Conservation (phyloP, 2,329 filamentous ascomycete genomes). For the Alternaria tenuissima region DNA sequence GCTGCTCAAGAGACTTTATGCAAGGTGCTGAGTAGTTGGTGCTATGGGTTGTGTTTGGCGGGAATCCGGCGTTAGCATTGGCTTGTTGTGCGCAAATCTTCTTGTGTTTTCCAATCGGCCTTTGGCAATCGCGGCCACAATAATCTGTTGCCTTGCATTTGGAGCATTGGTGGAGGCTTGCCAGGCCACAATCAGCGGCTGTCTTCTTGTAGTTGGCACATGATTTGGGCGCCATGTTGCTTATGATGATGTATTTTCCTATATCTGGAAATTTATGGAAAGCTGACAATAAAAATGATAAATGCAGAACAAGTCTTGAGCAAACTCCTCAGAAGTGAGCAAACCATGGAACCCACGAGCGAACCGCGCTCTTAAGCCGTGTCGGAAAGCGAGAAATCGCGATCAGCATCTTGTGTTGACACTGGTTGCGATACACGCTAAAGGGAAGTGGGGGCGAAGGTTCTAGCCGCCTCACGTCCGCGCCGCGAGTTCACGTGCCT, state of each 20-base stretch:
- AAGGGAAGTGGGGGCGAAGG: neutral
- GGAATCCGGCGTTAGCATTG: neutral
- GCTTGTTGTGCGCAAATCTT: constrained; percentile 29
- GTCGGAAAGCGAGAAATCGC: neutral
- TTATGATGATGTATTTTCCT: neutral
- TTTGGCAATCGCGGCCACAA: constrained; percentile 48
- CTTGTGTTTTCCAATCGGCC: constrained; percentile 47
- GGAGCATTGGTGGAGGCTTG: constrained; percentile 34
- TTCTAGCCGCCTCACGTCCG: neutral
- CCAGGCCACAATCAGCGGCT: constrained; percentile 12
- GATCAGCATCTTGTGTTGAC: neutral
- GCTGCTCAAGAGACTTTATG: constrained; percentile 22
- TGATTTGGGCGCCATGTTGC: neutral
- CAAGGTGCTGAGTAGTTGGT: constrained; percentile 7
- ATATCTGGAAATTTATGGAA: neutral
- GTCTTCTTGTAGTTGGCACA: constrained; percentile 32
- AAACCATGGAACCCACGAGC: neutral
- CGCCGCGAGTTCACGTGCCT: neutral
- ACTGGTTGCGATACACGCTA: neutral
- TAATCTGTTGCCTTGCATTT: constrained; percentile 43
- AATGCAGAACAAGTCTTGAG: neutral
- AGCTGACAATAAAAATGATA: neutral
- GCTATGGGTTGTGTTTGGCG: constrained; percentile 10
- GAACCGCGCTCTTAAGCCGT: neutral
- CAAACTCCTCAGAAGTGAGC: neutral